Percentiles rank a stretch among this genome's conserved stretches.
These are phyloP conservation scores for Fusarium vanettenii DNA, from an alignment of 2,329 filamentous ascomycete species.

Conservation along the genomic window DNA sequence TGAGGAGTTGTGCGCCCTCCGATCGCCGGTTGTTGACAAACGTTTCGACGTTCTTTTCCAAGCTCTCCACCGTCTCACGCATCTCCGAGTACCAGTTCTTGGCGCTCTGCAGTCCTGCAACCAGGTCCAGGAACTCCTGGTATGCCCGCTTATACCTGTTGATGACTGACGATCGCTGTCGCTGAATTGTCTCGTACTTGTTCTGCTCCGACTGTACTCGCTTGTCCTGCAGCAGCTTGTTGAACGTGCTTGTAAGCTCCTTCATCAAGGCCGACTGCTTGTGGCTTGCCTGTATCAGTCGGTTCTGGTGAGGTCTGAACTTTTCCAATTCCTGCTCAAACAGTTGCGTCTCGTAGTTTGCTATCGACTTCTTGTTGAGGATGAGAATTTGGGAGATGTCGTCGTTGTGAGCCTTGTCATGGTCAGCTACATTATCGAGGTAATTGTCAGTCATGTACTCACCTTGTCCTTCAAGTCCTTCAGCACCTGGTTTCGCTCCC, in stretches of 20 bases:
- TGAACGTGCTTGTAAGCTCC: slow-evolving; percentile 89
- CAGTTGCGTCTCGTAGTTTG: slow-evolving; percentile 89
- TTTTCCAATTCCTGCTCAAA: slow-evolving; percentile 99
- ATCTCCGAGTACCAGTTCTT: slow-evolving; percentile 96
- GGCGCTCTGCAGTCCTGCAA: slow-evolving; percentile 86
- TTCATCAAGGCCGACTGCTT: slow-evolving; percentile 96
- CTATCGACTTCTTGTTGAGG: slow-evolving; percentile 95
- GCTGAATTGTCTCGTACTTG: slow-evolving; percentile 90
- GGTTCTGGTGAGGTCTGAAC: slow-evolving; percentile 91
- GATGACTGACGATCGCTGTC: slow-evolving; percentile 83
- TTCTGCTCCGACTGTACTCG: slow-evolving; percentile 92
- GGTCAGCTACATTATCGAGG: slow-evolving; percentile 29
- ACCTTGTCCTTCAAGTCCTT: slow-evolving; percentile 99
- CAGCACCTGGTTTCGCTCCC: slow-evolving; percentile 89
- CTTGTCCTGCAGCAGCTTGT: slow-evolving; percentile 90
- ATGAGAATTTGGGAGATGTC: slow-evolving; percentile 98
- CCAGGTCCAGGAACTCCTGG: slow-evolving; percentile 90
- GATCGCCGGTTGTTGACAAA: slow-evolving; percentile 95
- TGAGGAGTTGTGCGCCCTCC: slow-evolving; percentile 90
- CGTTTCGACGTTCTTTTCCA: slow-evolving; percentile 95
- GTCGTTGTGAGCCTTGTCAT: slow-evolving; percentile 84
- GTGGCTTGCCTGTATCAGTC: slow-evolving; percentile 91
- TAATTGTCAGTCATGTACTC: slow-evolving; percentile 38
- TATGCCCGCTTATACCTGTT: slow-evolving; percentile 91
- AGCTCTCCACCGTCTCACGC: slow-evolving; percentile 90